phyloP scores from a whole-genome alignment of 139 green algal species.

The Dunaliella primolecta region DNA sequence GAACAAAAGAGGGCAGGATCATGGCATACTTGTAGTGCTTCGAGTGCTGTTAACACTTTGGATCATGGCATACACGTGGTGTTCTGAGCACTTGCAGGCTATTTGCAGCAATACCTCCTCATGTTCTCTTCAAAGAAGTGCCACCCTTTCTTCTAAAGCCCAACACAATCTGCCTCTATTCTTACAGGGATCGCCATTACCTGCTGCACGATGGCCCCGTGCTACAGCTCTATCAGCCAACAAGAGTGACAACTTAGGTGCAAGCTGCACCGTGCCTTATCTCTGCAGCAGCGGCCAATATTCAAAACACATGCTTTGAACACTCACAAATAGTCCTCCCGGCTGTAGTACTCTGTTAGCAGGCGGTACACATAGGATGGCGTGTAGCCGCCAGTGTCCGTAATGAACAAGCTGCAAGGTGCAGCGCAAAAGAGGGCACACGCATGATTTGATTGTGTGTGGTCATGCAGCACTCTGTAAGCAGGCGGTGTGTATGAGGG shows the following conservation, averaged over 20 bases:
- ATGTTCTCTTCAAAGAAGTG: not conserved
- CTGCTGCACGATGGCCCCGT: too few species aligned
- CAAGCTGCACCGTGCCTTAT: too few species aligned
- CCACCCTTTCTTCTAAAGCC: not conserved
- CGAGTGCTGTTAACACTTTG: too few species aligned
- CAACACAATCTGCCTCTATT: not conserved
- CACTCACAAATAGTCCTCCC: conserved; percentile 50
- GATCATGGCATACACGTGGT: too few species aligned
- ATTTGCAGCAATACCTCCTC: not conserved
- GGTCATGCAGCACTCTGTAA: too few species aligned
- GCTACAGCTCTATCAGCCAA: too few species aligned
- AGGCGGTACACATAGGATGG: conserved; percentile 84
- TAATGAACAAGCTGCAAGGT: conserved; percentile 83
- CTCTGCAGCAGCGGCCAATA: not conserved
- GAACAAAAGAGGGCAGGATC: too few species aligned
- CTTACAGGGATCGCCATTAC: not conserved
- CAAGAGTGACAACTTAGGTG: not conserved
- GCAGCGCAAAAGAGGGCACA: not conserved
- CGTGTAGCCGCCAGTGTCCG: conserved; percentile 78
- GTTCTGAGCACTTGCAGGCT: too few species aligned
- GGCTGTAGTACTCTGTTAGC: conserved; percentile 81
- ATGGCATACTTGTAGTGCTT: too few species aligned
- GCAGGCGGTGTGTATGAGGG: too few species aligned
- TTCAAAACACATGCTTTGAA: not conserved
- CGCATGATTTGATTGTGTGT: too few species aligned